Evolutionary conservation across 495 filamentous ascomycete species (phyloP).

Genomic region (Penicillium silybi): DNA sequence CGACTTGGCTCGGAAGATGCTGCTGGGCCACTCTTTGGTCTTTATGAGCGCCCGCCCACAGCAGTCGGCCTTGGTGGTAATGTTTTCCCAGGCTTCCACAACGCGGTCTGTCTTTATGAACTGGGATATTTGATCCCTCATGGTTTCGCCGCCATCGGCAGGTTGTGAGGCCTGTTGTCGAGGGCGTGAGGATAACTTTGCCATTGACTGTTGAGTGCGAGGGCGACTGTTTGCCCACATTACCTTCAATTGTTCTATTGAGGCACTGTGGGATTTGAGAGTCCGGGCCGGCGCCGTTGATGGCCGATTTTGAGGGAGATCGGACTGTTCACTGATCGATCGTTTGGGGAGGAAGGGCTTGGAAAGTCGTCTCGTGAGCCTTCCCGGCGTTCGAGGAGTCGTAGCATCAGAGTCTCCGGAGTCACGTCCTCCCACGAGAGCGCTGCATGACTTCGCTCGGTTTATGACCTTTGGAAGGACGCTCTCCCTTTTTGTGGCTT

Average conservation of each 20-base stretch:
- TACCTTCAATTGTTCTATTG: conserved; percentile 27
- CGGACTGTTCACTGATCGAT: conserved; percentile 18
- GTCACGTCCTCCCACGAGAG: conserved; percentile 10
- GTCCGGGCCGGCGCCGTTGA: conserved; percentile 27
- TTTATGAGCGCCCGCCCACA: conserved; percentile 8
- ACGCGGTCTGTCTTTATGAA: conserved; percentile 41
- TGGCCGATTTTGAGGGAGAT: conserved; percentile 16
- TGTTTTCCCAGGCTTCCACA: conserved; percentile 35
- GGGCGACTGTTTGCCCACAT: conserved; percentile 19
- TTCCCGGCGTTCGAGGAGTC: conserved; percentile 17
- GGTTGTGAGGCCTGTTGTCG: conserved; percentile 10
- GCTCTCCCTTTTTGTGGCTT: conserved; percentile 2
- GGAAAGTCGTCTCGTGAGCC: conserved; percentile 27
- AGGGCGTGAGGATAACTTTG: conserved; percentile 3
- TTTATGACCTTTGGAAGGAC: conserved; percentile 8
- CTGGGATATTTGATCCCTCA: conserved; percentile 38
- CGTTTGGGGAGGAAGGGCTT: conserved; percentile 25
- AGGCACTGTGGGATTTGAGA: conserved; percentile 24
- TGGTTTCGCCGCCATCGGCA: conserved; percentile 19
- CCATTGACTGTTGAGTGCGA: conserved; percentile 14
- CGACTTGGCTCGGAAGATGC: conserved; percentile 32
- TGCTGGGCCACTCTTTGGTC: conserved; percentile 32
- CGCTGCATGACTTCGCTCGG: conserved; percentile 26
- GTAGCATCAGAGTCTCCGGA: conserved; percentile 1
- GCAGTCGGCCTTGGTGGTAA: conserved; percentile 17